A percentile compares a stretch with the other conserved stretches of the same genome.
phyloP scores from a whole-genome alignment of 805 yeast species.

The Candida maesae region DNA sequence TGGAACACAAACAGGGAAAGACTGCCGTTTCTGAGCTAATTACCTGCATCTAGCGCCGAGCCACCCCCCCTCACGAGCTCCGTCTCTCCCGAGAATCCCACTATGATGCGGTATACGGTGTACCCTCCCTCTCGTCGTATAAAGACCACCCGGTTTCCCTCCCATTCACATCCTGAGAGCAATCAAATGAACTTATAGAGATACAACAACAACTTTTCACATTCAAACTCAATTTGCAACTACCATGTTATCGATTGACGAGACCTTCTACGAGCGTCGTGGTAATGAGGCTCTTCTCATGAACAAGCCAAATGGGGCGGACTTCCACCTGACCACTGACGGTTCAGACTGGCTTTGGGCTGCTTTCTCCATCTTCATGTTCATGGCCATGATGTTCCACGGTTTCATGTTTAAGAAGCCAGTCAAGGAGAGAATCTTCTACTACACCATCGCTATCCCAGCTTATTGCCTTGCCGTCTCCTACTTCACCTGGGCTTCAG shows the following conservation, averaged over 20 bases:
- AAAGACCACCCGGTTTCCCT: neutral
- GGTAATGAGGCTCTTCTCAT: slow-evolving; percentile 19
- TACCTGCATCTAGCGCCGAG: too few species aligned
- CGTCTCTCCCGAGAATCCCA: too few species aligned
- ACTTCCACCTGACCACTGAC: slow-evolving; percentile 48
- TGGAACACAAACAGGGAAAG: too few species aligned
- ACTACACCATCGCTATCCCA: slow-evolving; percentile 39
- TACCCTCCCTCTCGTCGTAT: neutral
- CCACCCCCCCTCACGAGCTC: too few species aligned
- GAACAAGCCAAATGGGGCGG: slow-evolving; percentile 32
- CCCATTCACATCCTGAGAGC: too few species aligned
- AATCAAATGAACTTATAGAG: too few species aligned
- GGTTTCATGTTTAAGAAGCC: slow-evolving; percentile 25
- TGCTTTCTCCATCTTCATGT: slow-evolving; percentile 43
- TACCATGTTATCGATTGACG: slow-evolving; percentile 6
- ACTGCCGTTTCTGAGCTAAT: too few species aligned
- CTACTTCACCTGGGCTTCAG: slow-evolving; percentile 54
- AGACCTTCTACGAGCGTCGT: slow-evolving; percentile 13
- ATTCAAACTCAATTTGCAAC: neutral
- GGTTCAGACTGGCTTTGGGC: slow-evolving; percentile 73
- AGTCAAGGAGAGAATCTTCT: slow-evolving; percentile 27
- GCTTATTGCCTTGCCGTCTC: slow-evolving; percentile 40
- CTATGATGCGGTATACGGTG: too few species aligned
- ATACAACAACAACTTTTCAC: too few species aligned
- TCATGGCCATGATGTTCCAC: slow-evolving; percentile 31